A percentile compares a stretch with the other conserved stretches of the same genome.
Evolutionary conservation across 768 basidiomycete genomes (phyloP).

Genomic region (Kwoniella sp.): DNA sequence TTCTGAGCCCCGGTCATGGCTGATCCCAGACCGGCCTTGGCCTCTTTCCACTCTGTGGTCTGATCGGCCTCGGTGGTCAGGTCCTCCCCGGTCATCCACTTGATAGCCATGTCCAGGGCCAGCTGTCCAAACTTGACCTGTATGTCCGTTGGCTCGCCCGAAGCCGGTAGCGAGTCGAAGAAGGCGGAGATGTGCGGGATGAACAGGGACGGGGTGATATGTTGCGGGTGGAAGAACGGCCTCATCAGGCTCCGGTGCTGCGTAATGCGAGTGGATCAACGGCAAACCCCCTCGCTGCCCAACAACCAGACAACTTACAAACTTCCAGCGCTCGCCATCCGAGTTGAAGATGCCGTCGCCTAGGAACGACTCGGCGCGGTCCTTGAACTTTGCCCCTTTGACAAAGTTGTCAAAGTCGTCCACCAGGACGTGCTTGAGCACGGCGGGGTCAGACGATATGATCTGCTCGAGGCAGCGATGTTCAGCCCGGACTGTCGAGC

Average conservation of each 20-base stretch:
- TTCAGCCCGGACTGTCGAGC: too few relatives aligned
- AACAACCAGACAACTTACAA: conserved; percentile 24
- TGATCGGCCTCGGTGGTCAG: neutral
- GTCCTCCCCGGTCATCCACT: conserved; percentile 40
- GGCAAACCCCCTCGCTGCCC: neutral
- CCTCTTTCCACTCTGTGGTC: conserved; percentile 6
- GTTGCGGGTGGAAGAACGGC: conserved; percentile 43
- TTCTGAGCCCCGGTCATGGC: conserved; percentile 35
- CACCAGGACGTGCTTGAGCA: conserved; percentile 35
- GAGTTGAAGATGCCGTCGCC: conserved; percentile 50
- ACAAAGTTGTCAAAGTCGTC: conserved; percentile 39
- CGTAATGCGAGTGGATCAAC: neutral
- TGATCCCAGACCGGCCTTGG: conserved; percentile 10
- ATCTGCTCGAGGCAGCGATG: conserved; percentile 24
- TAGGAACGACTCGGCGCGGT: conserved; percentile 36
- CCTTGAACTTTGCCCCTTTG: conserved; percentile 41
- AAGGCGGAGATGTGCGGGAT: conserved; percentile 19
- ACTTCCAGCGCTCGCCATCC: conserved; percentile 44
- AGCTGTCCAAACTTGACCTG: conserved; percentile 27
- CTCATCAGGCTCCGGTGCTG: conserved; percentile 42
- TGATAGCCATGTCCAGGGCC: conserved; percentile 32
- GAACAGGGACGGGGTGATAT: conserved; percentile 33
- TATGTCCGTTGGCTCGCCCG: conserved; percentile 27
- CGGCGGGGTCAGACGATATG: conserved; percentile 32
- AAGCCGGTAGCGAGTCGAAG: conserved; percentile 9